phyloP scores from a whole-genome alignment of 2,329 filamentous ascomycete species.

The Lomentospora prolificans region DNA sequence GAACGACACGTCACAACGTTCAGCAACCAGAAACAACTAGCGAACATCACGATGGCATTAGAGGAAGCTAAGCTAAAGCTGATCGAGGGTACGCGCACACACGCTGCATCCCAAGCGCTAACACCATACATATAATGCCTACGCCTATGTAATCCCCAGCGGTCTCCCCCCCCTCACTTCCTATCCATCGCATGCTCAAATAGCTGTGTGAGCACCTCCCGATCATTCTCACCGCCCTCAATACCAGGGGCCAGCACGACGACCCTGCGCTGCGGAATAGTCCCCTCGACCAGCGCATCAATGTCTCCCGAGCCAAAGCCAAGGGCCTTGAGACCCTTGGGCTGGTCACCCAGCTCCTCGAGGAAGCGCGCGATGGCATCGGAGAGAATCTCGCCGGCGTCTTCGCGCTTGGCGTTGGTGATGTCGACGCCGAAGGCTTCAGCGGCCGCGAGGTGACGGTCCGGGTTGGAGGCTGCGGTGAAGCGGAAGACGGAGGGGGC shows the following conservation, averaged over 20 bases:
- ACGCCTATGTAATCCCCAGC: too few relatives aligned
- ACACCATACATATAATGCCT: too few relatives aligned
- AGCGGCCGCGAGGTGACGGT: conserved; percentile 80
- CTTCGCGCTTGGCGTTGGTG: conserved; percentile 76
- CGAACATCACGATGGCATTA: too few relatives aligned
- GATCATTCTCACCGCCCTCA: conserved; percentile 58
- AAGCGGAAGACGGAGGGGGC: conserved; percentile 92
- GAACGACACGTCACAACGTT: too few relatives aligned
- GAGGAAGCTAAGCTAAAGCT: too few relatives aligned
- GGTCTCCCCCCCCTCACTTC: neutral
- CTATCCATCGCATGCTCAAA: conserved; percentile 52
- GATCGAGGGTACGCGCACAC: too few relatives aligned
- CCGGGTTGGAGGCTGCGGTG: conserved; percentile 82
- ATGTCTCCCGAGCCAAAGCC: conserved; percentile 72
- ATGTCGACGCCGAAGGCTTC: conserved; percentile 88
- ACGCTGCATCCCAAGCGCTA: too few relatives aligned
- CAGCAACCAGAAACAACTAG: too few relatives aligned
- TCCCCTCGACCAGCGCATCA: conserved; percentile 82
- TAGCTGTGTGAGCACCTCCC: conserved; percentile 58
- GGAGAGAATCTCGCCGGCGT: conserved; percentile 76
- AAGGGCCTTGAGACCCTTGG: conserved; percentile 69
- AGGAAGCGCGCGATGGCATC: conserved; percentile 79
- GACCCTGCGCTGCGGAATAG: conserved; percentile 83
- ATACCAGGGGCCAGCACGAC: conserved; percentile 84
- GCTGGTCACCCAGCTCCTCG: conserved; percentile 78